Base-by-base conservation (phyloP, 2,329 filamentous ascomycete species). In the Cercospora zeina region DNA sequence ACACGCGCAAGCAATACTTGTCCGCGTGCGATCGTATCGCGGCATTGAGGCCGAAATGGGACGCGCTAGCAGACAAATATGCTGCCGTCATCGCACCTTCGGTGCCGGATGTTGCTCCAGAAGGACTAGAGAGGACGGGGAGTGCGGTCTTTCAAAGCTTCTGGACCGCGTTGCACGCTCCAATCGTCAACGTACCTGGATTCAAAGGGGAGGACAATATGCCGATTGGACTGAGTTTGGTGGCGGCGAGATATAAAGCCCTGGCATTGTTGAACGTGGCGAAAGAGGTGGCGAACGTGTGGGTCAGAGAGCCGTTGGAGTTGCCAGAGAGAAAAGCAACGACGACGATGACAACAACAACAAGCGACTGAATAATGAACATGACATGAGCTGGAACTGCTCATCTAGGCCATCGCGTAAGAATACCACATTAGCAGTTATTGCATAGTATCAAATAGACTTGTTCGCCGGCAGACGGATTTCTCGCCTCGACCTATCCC, bases 101-200 rank as follows among this genome's bases (percentile, higher is more conserved):
- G 67, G 83, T 82, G 0, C 68, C 80, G 0, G 87, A 86, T 59
- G 85, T 86, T 66, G 86, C 86, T 0, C 85, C 86, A 0, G 60
- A 79, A 0, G 86, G 85, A 0, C 70, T 79, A 0, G 77, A 76
- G 4, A 79, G 72, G 56, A 89, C 85, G 0, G 87, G 87, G 0
- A 82, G 78, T 63, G 78, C 83, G 21, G 77, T 84, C 61, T 73
- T 73, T 64, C 62, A 69, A 45, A 27, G 65, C 4, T 64, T 68
- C 55, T 70, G 68, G 65, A 71, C 68, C 67, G 75, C 74, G 6
- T 73, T 89, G 13, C 86, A 89, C 64, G 82, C 79, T 0, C 87
- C 87, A 0, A 83, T 85, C 0, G 73, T 88, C n/a, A 88, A 89
- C 62, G 72, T 89, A 0, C 85, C 86, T 0, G 86, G 85, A 0